Percentiles rank a stretch among this genome's conserved stretches.
Conservation (phyloP, 2,329 filamentous ascomycete genomes). For the Karstenula rhodostoma region DNA sequence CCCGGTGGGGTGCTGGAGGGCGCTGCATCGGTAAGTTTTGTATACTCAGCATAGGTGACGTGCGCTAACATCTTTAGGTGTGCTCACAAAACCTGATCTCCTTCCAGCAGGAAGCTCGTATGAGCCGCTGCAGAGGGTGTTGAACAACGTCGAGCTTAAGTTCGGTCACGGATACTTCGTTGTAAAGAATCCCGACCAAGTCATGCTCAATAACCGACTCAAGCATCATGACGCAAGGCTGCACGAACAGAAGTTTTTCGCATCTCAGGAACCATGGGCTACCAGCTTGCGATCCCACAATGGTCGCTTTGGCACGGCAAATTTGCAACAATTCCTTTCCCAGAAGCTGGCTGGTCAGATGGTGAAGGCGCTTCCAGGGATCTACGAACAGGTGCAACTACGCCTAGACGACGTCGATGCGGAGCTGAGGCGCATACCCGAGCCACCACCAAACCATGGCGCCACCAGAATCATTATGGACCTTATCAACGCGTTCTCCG, state of each 20-base stretch:
- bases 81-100: constrained; percentile 86
- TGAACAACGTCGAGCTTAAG: constrained; percentile 67
- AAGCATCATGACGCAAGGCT: constrained; percentile 58
- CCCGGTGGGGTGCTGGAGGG: constrained; percentile 48
- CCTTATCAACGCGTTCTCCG: constrained; percentile 66
- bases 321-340: constrained; percentile 60
- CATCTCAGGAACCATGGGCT: constrained; percentile 54
- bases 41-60: background rate
- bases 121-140: constrained; percentile 67
- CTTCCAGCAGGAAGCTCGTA: constrained; percentile 62
- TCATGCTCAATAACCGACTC: constrained; percentile 56
- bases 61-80: constrained; percentile 59
- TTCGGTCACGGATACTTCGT: constrained; percentile 83
- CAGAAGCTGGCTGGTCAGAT: constrained; percentile 58
- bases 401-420: constrained; percentile 62
- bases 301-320: constrained; percentile 61
- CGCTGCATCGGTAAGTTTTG: constrained; percentile 49
- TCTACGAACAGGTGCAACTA: constrained; percentile 54
- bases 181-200: constrained; percentile 68
- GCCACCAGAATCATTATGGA: constrained; percentile 71
- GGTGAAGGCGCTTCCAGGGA: constrained; percentile 49
- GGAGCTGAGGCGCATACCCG: constrained; percentile 68
- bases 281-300: constrained; percentile 49
- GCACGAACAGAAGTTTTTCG: constrained; percentile 63
- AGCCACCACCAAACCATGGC: constrained; percentile 70